Base-by-base conservation (phyloP, 2,329 filamentous ascomycete genomes). In the Aureobasidium subglaciale region DNA sequence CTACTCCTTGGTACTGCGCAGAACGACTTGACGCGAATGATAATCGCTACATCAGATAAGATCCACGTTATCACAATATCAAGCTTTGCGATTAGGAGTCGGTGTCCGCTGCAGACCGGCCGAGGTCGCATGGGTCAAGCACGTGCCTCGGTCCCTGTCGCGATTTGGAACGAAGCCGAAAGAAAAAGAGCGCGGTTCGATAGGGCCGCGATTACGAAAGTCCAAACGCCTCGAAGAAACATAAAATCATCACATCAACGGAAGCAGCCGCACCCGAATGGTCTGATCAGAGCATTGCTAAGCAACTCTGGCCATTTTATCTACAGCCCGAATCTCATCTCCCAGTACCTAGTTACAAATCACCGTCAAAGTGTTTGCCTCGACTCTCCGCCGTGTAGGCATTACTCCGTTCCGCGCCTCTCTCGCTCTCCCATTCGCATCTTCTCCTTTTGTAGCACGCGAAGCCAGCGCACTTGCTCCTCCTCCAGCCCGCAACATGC, bases 281-380 rank as follows among this genome's bases (percentile, higher is more conserved):
- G 48, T 52, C 48, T 52, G 35, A 52, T 32, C 41, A 52, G 35
- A 52, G 48, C 35, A 52, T 52, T 52, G 48, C 48, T 52, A 52
- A 52, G 48, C 48, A 52, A 52, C 35, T 29, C 16, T 52, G 35
- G 16, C 25, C 48, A 40, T 40, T 13, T 22, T 41, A 41, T 52
- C 40, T 52, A 52, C 48, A 30, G 18, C 22, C n/a, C 35, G 20
- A 24, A n/a, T 20, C 32, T 32, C 32, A 22, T 20, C 13, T 5
- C 6, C 20, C 10, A 29, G 32, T 4, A 42, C 9, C 13, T 18
- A 50, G 10, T 29, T 25, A 29, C 22, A 37, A 52, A 52, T 24
- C 46, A 78, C 78, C 83, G 86, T 76, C 88, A 96, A 91, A 78
- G 82, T 96, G 92, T 96, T 95, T 81, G 89, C 89, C 78, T 90